Conservation (phyloP, 352 stramenopile species). For the Pythium myriotylum region DNA sequence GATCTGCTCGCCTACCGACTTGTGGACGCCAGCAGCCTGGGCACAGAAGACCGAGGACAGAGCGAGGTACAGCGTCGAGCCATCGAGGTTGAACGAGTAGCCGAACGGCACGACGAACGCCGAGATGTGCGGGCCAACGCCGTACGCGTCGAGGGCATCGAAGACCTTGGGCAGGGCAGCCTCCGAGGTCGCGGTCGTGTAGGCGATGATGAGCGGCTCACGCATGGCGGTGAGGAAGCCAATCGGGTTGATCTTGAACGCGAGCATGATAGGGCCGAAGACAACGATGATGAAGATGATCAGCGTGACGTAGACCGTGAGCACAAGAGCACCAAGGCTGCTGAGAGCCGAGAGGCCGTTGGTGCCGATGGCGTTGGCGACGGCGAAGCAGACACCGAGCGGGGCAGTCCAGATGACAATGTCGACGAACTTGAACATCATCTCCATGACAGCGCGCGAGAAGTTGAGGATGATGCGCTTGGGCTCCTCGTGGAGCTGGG, state of each 20-base stretch:
- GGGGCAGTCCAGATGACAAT: conserved; percentile 70
- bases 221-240: conserved; percentile 52
- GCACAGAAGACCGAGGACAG: conserved; percentile 55
- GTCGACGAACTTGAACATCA: conserved; percentile 78
- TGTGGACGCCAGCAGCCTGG: conserved; percentile 42
- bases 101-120: conserved; percentile 63
- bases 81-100: conserved; percentile 72
- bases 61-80: conserved; percentile 53
- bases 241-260: conserved; percentile 49
- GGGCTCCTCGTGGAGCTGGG: conserved; percentile 32
- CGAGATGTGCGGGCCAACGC: conserved; percentile 50
- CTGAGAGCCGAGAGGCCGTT: conserved; percentile 50
- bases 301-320: conserved; percentile 49
- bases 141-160: conserved; percentile 49
- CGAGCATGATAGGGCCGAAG: conserved; percentile 41
- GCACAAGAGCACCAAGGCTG: conserved; percentile 44
- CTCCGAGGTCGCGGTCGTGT: conserved; percentile 29
- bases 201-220: conserved; percentile 58
- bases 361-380: conserved; percentile 50
- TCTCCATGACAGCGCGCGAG: conserved; percentile 47
- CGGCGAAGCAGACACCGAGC: conserved; percentile 59
- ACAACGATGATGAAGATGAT: conserved; percentile 51
- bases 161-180: conserved; percentile 63
- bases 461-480: conserved; percentile 51
- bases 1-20: conserved; percentile 15